These are phyloP conservation scores for Exsudoporus frostii DNA, from an alignment of 768 basidiomycete species.

Conservation along the genomic window DNA sequence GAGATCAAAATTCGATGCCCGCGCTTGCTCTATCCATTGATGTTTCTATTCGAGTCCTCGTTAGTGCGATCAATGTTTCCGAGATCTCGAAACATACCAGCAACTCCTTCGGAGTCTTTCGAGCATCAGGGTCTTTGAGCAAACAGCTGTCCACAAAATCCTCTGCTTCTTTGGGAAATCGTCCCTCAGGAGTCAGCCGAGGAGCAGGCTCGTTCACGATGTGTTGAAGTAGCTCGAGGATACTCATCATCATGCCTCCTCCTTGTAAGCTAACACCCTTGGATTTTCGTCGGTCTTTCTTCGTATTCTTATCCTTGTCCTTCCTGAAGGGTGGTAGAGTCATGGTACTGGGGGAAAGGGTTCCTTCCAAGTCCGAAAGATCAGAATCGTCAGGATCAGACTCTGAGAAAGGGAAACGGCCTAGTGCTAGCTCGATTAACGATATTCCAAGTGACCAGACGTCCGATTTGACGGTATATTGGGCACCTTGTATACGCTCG, in stretches of 20 bases:
- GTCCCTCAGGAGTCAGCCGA: conserved; percentile 69
- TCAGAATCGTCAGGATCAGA: conserved; percentile 74
- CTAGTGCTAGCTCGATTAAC: conserved; percentile 93
- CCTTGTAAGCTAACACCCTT: conserved; percentile 92
- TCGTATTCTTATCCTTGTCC: conserved; percentile 45
- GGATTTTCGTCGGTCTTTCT: conserved; percentile 84
- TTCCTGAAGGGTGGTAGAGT: conserved; percentile 36
- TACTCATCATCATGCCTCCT: conserved; percentile 96
- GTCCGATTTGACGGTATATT: conserved; percentile 98
- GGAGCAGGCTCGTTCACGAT: conserved; percentile 99
- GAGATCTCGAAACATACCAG: conserved; percentile 43
- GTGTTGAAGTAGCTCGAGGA: conserved; percentile 93
- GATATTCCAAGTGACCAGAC: conserved; percentile 99
- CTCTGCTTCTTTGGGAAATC: conserved; percentile 72
- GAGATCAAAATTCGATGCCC: conserved; percentile 61
- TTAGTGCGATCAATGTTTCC: conserved; percentile 6
- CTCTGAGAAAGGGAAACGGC: conserved; percentile 95
- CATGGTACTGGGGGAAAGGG: conserved; percentile 67
- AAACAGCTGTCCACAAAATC: conserved; percentile 88
- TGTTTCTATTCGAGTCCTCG: conserved; percentile 49
- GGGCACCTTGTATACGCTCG: conserved; percentile 97
- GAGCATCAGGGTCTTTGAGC: conserved; percentile 80
- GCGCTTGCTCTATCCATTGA: conserved; percentile 68
- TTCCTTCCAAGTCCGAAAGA: conserved; percentile 74
- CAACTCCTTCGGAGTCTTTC: conserved; percentile 86